These are phyloP conservation scores for Chrysanthemum seticuspe DNA, from an alignment of 129 eudicot species.

Conservation along the genomic window DNA sequence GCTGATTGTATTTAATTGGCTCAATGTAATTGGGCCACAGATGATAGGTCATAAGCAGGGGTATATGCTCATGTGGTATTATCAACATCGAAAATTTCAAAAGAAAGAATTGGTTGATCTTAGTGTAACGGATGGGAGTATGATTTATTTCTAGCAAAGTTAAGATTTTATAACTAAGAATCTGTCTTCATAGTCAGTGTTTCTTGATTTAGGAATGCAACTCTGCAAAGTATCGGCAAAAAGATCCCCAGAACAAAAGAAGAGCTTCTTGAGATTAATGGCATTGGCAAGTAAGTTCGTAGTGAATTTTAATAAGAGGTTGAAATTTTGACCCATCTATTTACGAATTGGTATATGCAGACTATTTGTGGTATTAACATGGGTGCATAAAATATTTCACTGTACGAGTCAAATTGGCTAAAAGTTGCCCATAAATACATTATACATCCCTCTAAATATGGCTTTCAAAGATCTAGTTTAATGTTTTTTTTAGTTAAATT, in stretches of 20 bases:
- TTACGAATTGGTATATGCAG: slow-evolving; percentile 2
- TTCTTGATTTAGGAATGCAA: slow-evolving; percentile 45
- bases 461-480: slow-evolving; percentile 12
- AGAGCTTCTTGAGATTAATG: slow-evolving; percentile 77
- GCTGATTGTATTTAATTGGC: not conserved
- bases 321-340: not conserved
- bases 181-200: slow-evolving; percentile 9
- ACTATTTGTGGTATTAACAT: not conserved
- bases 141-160: not conserved
- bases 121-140: not conserved
- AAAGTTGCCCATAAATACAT: not conserved
- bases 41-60: not conserved
- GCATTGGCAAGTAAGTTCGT: slow-evolving; percentile 79
- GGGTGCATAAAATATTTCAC: not conserved
- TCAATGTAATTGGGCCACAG: not conserved
- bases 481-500: not conserved
- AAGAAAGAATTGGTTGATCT: slow-evolving; percentile 3
- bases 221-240: slow-evolving; percentile 48
- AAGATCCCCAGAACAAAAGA: slow-evolving; percentile 68
- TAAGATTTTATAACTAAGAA: slow-evolving; percentile 11
- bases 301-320: not conserved
- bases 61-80: slow-evolving; percentile 3
- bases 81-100: not conserved
- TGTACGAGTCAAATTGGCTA: slow-evolving; percentile 5
- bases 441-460: not conserved